A percentile compares a stretch with the other conserved stretches of the same genome.
Conservation (phyloP, 2,329 filamentous ascomycete species). For the Fusarium sp. region DNA sequence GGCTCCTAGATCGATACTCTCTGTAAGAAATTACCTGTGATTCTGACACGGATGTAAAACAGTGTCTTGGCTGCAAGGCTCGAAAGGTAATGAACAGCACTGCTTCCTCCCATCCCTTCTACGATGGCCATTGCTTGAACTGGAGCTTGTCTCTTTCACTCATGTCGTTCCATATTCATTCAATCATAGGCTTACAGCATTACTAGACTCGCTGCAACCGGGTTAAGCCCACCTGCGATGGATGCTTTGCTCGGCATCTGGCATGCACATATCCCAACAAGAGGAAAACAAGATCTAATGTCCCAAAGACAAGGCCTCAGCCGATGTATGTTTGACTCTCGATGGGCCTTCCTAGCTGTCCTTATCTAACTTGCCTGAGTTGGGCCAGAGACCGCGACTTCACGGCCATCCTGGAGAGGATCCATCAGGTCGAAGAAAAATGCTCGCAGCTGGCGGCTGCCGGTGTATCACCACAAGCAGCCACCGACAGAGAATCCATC, state of each 20-base stretch:
- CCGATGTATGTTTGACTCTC: background rate
- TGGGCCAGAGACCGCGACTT: background rate
- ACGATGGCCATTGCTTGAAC: background rate
- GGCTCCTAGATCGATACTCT: background rate
- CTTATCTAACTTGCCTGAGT: background rate
- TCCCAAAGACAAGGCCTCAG: background rate
- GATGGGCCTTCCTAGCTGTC: background rate
- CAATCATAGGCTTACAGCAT: background rate
- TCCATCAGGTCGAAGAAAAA: background rate
- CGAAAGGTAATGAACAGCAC: background rate
- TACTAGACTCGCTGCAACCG: conserved; percentile 3
- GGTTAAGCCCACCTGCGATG: conserved; percentile 1
- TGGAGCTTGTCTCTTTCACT: background rate
- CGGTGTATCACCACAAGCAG: background rate
- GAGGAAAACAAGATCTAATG: background rate
- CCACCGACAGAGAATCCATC: background rate
- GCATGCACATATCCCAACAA: background rate
- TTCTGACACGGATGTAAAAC: background rate
- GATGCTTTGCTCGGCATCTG: background rate
- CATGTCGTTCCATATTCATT: background rate
- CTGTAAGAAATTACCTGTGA: background rate
- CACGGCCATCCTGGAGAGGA: background rate
- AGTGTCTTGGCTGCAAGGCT: background rate
- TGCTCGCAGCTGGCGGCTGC: background rate
- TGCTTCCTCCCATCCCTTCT: background rate